Evolutionary conservation across 2,329 filamentous ascomycete species (phyloP).

Genomic region (Domatiomyces globalis): DNA sequence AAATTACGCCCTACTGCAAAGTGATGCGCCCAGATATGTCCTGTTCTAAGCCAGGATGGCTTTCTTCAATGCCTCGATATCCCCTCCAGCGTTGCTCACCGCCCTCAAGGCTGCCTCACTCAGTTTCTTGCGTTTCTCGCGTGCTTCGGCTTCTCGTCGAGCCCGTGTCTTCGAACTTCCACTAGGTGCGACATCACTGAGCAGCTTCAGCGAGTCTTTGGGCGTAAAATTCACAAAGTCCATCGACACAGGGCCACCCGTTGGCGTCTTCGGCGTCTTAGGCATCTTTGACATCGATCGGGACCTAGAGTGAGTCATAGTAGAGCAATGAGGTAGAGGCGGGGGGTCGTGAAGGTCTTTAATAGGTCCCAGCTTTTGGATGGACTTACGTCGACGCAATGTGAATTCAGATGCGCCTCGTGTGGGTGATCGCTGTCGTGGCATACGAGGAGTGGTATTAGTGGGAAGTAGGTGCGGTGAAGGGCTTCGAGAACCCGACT

Average conservation of each 20-base stretch:
- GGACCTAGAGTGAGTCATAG: constrained; percentile 2
- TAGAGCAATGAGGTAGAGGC: constrained; percentile 11
- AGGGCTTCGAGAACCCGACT: constrained; percentile 19
- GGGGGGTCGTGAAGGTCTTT: constrained; percentile 17
- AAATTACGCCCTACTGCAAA: neutral
- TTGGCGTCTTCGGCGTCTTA: constrained; percentile 22
- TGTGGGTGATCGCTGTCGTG: constrained; percentile 17
- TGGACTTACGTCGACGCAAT: constrained; percentile 25
- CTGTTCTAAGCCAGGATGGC: constrained; percentile 11
- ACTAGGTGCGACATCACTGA: constrained; percentile 81
- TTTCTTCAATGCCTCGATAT: constrained; percentile 27
- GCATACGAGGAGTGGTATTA: constrained; percentile 21
- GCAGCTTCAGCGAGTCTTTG: constrained; percentile 59
- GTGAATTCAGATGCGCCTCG: constrained; percentile 19
- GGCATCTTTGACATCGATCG: constrained; percentile 18
- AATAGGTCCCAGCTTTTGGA: constrained; percentile 28
- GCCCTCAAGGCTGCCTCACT: constrained; percentile 22
- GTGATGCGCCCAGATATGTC: neutral
- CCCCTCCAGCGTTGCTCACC: constrained; percentile 32
- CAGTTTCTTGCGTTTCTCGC: constrained; percentile 50
- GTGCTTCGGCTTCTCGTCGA: constrained; percentile 73
- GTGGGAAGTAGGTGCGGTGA: constrained; percentile 29
- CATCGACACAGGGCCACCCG: constrained; percentile 11
- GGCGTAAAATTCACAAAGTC: constrained; percentile 83
- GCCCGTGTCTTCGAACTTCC: constrained; percentile 91